A percentile compares a stretch with the other conserved stretches of the same genome.
Evolutionary conservation across 495 filamentous ascomycete species (phyloP).

Genomic region (Arthonia radiata): DNA sequence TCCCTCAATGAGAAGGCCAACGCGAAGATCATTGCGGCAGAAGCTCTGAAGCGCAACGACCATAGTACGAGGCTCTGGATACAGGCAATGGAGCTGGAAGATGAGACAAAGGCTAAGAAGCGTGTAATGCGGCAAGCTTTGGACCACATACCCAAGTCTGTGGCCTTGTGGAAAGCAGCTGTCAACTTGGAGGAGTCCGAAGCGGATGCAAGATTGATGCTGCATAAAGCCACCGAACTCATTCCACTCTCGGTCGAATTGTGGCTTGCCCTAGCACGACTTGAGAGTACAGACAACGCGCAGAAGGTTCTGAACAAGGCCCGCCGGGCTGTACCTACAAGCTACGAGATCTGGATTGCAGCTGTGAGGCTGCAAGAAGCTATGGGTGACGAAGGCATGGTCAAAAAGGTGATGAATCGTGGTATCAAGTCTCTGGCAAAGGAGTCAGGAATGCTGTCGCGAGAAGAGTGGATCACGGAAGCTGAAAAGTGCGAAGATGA

Average conservation of each 20-base stretch:
- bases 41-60: slow-evolving; percentile 74
- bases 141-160: slow-evolving; percentile 72
- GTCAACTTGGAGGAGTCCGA: slow-evolving; percentile 84
- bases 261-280: slow-evolving; percentile 75
- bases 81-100: slow-evolving; percentile 82
- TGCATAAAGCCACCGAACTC: slow-evolving; percentile 82
- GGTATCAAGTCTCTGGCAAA: slow-evolving; percentile 73
- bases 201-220: slow-evolving; percentile 58
- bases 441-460: slow-evolving; percentile 84
- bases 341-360: slow-evolving; percentile 88
- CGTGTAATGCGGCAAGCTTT: slow-evolving; percentile 72
- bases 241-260: slow-evolving; percentile 82
- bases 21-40: slow-evolving; percentile 84
- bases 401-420: slow-evolving; percentile 71
- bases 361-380: slow-evolving; percentile 83
- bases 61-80: slow-evolving; percentile 79
- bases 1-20: slow-evolving; percentile 77
- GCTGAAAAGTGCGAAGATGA: slow-evolving; percentile 90
- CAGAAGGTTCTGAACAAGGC: slow-evolving; percentile 89
- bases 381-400: slow-evolving; percentile 43
- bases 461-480: slow-evolving; percentile 90
- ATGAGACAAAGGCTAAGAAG: slow-evolving; percentile 56
- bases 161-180: slow-evolving; percentile 89
- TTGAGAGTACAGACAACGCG: slow-evolving; percentile 73
- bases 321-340: slow-evolving; percentile 74